Percentiles rank a stretch among this genome's conserved stretches.
Evolutionary conservation across 805 yeast genomes (phyloP).

Genomic region (Priceomyces medius): DNA sequence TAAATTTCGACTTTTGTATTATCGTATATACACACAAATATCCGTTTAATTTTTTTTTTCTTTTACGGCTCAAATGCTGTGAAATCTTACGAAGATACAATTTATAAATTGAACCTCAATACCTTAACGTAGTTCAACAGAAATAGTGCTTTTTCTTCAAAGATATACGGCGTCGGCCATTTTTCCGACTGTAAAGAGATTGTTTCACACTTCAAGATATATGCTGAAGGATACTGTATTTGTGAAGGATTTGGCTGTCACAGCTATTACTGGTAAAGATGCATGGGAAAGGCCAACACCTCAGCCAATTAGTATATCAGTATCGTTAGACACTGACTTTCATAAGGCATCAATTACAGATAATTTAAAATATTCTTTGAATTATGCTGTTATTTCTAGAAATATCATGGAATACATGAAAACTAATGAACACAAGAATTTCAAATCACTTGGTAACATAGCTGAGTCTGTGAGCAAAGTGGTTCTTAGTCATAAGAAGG

Average conservation of each 20-base stretch:
- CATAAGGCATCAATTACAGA: conserved; percentile 74
- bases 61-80: too few species aligned
- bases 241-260: conserved; percentile 57
- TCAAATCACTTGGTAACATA: conserved; percentile 43
- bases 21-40: too few species aligned
- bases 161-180: conserved; percentile 12
- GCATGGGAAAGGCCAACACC: conserved; percentile 68
- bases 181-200: conserved; percentile 12
- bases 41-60: too few species aligned
- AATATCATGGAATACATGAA: conserved; percentile 56
- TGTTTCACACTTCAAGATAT: conserved; percentile 12
- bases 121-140: not conserved
- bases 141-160: conserved; percentile 7
- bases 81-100: too few species aligned
- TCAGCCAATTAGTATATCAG: conserved; percentile 63
- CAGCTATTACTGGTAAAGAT: conserved; percentile 69
- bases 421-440: conserved; percentile 36
- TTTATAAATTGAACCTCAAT: not conserved
- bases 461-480: conserved; percentile 48
- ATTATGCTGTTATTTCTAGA: conserved; percentile 81
- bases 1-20: too few species aligned
- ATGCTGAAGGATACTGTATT: conserved; percentile 38
- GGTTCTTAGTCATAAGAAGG: conserved; percentile 42
- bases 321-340: conserved; percentile 65
- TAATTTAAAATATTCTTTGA: conserved; percentile 77